phyloP scores from a whole-genome alignment of 1,284 basidiomycete genomes.

The Sutorius eximius region DNA sequence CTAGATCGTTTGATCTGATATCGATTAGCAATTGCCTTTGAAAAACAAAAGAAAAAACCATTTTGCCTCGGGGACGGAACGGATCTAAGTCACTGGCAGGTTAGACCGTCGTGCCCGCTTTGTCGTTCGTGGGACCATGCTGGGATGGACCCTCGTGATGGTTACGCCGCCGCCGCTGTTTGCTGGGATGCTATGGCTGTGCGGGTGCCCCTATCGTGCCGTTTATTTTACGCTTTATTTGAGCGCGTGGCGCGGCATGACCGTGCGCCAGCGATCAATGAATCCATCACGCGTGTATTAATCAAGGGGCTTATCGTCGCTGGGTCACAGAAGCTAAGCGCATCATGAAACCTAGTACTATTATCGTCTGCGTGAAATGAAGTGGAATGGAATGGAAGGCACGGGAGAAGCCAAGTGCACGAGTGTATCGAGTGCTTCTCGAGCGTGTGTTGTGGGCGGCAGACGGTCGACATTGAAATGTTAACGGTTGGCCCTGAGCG shows the following conservation, averaged over 20 bases:
- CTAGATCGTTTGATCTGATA: constrained; percentile 24
- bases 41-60: background rate
- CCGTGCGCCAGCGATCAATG: constrained; percentile 13
- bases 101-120: too few species aligned
- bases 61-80: constrained; percentile 4
- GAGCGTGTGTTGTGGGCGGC: constrained; percentile 7
- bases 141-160: background rate
- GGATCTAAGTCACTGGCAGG: constrained; percentile 11
- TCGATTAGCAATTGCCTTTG: constrained; percentile 17
- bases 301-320: constrained; percentile 11
- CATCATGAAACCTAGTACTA: constrained; percentile 8
- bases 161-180: background rate
- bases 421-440: constrained; percentile 3
- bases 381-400: constrained; percentile 17
- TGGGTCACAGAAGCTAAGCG: constrained; percentile 13
- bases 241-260: constrained; percentile 6
- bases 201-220: background rate
- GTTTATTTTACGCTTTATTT: background rate
- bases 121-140: background rate
- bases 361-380: constrained; percentile 6
- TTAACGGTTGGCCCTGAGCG: background rate
- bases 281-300: constrained; percentile 13
- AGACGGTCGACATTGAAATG: background rate
- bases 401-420: background rate
- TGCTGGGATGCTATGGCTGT: background rate